Evolutionary conservation across 1,139 yeast species (phyloP), one percentile per base, ranked within the genome.

Genomic region (Diutina rugosa): DNA sequence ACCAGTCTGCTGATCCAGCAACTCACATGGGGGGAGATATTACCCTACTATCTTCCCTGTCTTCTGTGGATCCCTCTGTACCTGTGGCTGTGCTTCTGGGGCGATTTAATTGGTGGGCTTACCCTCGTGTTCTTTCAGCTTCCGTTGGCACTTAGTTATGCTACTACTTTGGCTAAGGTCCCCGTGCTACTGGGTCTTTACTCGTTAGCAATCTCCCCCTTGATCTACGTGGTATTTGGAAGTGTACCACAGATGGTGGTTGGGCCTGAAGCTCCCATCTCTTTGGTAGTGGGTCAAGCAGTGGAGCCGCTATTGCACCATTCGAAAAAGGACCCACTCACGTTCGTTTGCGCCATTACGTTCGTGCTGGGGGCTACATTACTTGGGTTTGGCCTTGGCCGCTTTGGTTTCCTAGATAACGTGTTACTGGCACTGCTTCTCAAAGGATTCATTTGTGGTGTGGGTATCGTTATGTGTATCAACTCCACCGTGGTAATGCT

Each of bases 191-290:
- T 90, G 59, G 99, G 98, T 0, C 75, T 93, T 10, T 80, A 84
- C 61, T 91, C 96, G 0, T 74, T 91, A 57, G 91, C 90, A 0
- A 72, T 91, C 4, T 85, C 96, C 0, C 98, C 98, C 0, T 72
- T 91, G 55, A 77, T 93, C 4, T 93, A 93, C 66, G 77, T 89
- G 56, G 62, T 91, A 1, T 79, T 91, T 65, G 98, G 99, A 0
- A 85, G 96, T 29, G 97, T 90, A 1, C 98, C 98, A 0, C 95
- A 87, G 65, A 88, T 93, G 96, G 87, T 91, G 57, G 96, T 91
- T 7, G 98, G 98, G 0, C 99, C 99, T 0, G 99, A 93, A 66
- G 95, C 93, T 8, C 96, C 98, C 1, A 87, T 91, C 35, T 87
- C 96, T 1, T 76, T 93, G 66, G 86, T 93, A 51, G 89, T 93